These are phyloP conservation scores for Juglanconis juglandina DNA, from an alignment of 2,329 filamentous ascomycete genomes.

Conservation along the genomic window DNA sequence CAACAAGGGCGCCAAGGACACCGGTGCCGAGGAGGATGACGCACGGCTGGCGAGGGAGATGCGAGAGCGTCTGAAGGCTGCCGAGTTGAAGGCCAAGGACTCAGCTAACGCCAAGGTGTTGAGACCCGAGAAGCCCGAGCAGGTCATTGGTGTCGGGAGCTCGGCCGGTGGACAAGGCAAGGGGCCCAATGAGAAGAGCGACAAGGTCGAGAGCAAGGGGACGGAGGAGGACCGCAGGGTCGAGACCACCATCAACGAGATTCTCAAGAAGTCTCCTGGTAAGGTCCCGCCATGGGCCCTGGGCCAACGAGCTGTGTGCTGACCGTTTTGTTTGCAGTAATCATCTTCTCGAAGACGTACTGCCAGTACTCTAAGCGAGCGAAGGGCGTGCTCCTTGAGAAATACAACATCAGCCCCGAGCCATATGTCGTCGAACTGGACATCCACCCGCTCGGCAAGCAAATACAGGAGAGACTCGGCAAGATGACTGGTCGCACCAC, in stretches of 20 bases:
- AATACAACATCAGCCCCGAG: constrained; percentile 76
- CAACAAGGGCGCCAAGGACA: constrained; percentile 39
- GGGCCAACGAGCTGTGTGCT: constrained; percentile 5
- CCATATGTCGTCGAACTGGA: constrained; percentile 92
- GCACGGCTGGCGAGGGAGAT: constrained; percentile 50
- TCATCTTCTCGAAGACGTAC: constrained; percentile 94
- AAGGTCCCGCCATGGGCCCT: constrained; percentile 32
- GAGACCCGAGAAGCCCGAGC: constrained; percentile 55
- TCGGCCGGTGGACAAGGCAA: constrained; percentile 50
- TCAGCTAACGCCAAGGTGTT: constrained; percentile 64
- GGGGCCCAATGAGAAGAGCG: constrained; percentile 38
- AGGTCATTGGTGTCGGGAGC: constrained; percentile 57
- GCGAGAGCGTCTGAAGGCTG: constrained; percentile 61
- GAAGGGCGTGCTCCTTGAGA: constrained; percentile 78
- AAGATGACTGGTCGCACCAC: constrained; percentile 77
- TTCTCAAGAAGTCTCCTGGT: constrained; percentile 84
- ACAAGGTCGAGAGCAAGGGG: constrained; percentile 40
- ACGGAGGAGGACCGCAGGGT: constrained; percentile 60
- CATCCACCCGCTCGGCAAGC: constrained; percentile 67
- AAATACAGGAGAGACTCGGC: constrained; percentile 68
- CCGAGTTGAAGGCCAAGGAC: constrained; percentile 67
- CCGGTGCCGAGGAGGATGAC: constrained; percentile 55
- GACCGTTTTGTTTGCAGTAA: constrained; percentile 52
- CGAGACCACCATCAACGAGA: constrained; percentile 69
- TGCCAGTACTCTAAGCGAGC: constrained; percentile 84